These are phyloP conservation scores for Blastomyces percursus DNA, from an alignment of 2,329 filamentous ascomycete genomes.

Conservation along the genomic window DNA sequence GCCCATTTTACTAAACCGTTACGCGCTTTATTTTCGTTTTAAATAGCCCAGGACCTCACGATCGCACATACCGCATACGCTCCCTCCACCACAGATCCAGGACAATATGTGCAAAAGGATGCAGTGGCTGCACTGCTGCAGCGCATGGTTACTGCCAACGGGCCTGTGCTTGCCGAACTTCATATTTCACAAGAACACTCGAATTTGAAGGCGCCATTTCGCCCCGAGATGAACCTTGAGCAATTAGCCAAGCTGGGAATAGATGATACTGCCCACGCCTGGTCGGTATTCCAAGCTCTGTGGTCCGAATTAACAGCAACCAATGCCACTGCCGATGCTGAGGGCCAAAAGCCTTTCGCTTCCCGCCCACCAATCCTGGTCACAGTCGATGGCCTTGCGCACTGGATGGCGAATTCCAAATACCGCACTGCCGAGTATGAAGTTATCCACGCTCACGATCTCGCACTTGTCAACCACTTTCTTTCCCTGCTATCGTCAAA, in stretches of 20 bases:
- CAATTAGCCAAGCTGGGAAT: constrained; percentile 58
- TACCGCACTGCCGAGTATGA: constrained; percentile 64
- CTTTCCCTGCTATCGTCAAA: constrained; percentile 50
- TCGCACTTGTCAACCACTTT: constrained; percentile 66
- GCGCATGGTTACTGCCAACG: constrained; percentile 63
- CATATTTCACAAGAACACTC: constrained; percentile 44
- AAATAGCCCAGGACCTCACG: constrained; percentile 63
- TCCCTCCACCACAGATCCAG: constrained; percentile 46
- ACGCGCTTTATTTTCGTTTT: background rate
- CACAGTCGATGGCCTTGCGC: constrained; percentile 64
- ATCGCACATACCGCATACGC: constrained; percentile 73
- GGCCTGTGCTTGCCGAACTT: constrained; percentile 47
- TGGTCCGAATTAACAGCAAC: constrained; percentile 63
- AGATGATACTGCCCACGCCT: constrained; percentile 65
- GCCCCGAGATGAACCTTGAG: constrained; percentile 50
- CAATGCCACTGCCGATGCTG: constrained; percentile 31
- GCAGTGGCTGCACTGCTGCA: constrained; percentile 66
- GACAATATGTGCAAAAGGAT: constrained; percentile 62
- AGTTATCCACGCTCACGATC: constrained; percentile 74
- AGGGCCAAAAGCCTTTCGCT: constrained; percentile 30
- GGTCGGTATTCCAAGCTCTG: constrained; percentile 67
- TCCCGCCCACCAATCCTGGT: constrained; percentile 57
- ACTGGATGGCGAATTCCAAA: constrained; percentile 66
- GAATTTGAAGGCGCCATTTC: constrained; percentile 50
- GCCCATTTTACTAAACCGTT: background rate